phyloP scores from a whole-genome alignment of 768 basidiomycete genomes.

The Psilocybe subaeruginosa region DNA sequence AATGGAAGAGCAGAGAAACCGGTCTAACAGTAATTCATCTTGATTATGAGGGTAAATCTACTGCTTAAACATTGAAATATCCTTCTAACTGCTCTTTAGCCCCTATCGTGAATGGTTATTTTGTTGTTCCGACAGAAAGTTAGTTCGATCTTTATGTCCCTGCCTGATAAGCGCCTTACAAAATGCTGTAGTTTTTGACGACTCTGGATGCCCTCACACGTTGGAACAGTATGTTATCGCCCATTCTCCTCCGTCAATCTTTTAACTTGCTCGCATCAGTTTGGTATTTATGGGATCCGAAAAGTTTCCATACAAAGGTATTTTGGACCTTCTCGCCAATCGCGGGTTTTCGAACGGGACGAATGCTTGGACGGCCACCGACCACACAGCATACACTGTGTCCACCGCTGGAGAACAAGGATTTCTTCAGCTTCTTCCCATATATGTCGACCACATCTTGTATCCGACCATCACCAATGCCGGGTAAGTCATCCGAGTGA shows the following conservation, averaged over 20 bases:
- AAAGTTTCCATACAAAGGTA: slow-evolving; percentile 94
- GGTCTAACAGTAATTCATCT: slow-evolving; percentile 92
- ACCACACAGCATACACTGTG: slow-evolving; percentile 95
- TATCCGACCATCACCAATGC: slow-evolving; percentile 93
- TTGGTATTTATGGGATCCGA: slow-evolving; percentile 95
- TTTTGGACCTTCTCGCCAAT: slow-evolving; percentile 94
- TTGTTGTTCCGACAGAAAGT: slow-evolving; percentile 92
- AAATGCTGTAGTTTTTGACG: slow-evolving; percentile 75
- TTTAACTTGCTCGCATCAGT: slow-evolving; percentile 38
- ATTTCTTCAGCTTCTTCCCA: slow-evolving; percentile 80
- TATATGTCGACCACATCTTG: slow-evolving; percentile 95
- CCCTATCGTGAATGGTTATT: slow-evolving; percentile 89
- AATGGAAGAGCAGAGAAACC: slow-evolving; percentile 86
- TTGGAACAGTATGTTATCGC: slow-evolving; percentile 79
- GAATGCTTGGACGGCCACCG: slow-evolving; percentile 97
- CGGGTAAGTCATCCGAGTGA: slow-evolving; percentile 52
- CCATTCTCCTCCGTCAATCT: neutral
- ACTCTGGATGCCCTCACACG: slow-evolving; percentile 94
- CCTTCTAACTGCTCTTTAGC: slow-evolving; percentile 43
- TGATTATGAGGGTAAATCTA: slow-evolving; percentile 76
- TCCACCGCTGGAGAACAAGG: slow-evolving; percentile 95
- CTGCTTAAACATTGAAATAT: neutral
- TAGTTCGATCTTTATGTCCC: slow-evolving; percentile 11
- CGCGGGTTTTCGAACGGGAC: slow-evolving; percentile 90
- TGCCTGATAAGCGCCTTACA: neutral